phyloP scores from a whole-genome alignment of 208 protist genomes.

The Acanthamoeba lenticulata region DNA sequence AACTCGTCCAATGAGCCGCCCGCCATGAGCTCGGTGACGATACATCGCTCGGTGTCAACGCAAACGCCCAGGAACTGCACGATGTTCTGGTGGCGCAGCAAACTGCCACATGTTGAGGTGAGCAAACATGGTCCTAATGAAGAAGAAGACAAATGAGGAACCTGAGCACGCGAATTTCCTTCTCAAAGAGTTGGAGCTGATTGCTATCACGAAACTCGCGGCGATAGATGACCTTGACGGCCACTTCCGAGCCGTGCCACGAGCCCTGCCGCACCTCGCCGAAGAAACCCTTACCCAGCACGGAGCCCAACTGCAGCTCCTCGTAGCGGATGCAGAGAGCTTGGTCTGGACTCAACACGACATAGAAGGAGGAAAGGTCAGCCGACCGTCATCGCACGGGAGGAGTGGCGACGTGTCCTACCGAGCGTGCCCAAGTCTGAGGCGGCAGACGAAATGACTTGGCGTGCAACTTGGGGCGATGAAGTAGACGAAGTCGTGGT shows the following conservation, averaged over 20 bases:
- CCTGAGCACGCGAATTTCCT: slow-evolving; percentile 40
- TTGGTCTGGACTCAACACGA: background rate
- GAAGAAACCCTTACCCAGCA: slow-evolving; percentile 51
- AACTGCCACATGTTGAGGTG: background rate
- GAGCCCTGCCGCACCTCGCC: slow-evolving; percentile 28
- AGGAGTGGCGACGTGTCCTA: background rate
- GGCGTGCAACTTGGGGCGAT: background rate
- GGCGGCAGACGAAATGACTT: background rate
- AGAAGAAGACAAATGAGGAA: too few species aligned
- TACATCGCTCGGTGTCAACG: background rate
- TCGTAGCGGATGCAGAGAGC: background rate
- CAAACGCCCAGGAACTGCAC: slow-evolving; percentile 44
- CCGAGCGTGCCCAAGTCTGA: background rate
- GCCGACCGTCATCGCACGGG: too few species aligned
- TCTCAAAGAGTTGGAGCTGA: slow-evolving; percentile 30
- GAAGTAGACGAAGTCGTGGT: background rate
- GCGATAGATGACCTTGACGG: slow-evolving; percentile 50
- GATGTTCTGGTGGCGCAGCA: background rate
- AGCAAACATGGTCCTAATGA: background rate
- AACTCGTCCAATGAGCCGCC: slow-evolving; percentile 5
- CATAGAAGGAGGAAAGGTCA: too few species aligned
- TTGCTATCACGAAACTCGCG: slow-evolving; percentile 17
- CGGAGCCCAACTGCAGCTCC: background rate
- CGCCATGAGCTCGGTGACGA: slow-evolving; percentile 33
- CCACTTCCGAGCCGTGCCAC: background rate